A percentile compares a stretch with the other conserved stretches of the same genome.
Evolutionary conservation across 257 asterid genomes (phyloP).

Genomic region (Solanum peruvianum): DNA sequence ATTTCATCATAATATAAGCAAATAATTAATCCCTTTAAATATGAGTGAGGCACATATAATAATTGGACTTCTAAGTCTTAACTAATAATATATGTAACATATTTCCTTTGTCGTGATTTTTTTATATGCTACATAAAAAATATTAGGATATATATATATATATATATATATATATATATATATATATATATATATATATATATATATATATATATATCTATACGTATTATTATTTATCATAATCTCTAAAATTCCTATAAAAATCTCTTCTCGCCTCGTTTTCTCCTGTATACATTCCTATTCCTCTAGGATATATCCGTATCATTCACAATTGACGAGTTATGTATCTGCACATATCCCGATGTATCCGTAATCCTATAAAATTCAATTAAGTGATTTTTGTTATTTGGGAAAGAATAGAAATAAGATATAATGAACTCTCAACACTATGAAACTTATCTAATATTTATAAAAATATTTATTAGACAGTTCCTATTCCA

Average conservation of each 20-base stretch:
- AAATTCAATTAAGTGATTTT: background rate
- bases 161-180: no score
- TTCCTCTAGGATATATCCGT: background rate
- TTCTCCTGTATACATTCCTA: no score
- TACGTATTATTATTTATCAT: no score
- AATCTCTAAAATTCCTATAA: background rate
- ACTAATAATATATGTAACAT: background rate
- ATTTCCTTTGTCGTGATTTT: background rate
- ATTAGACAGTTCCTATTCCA: background rate
- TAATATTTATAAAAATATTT: no score
- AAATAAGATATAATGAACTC: background rate
- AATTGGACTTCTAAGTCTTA: background rate
- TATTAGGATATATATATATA: background rate
- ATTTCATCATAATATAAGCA: background rate
- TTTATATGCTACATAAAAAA: background rate
- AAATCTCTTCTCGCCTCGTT: background rate
- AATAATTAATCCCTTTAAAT: background rate
- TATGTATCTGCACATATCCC: no score
- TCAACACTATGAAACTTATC: no score
- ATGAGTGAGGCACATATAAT: background rate
- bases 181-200: no score
- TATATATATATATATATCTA: no score
- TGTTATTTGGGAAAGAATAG: background rate
- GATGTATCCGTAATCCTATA: background rate
- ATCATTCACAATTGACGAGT: background rate